phyloP scores from a whole-genome alignment of 345 rosid species.

The Carallia brachiata region DNA sequence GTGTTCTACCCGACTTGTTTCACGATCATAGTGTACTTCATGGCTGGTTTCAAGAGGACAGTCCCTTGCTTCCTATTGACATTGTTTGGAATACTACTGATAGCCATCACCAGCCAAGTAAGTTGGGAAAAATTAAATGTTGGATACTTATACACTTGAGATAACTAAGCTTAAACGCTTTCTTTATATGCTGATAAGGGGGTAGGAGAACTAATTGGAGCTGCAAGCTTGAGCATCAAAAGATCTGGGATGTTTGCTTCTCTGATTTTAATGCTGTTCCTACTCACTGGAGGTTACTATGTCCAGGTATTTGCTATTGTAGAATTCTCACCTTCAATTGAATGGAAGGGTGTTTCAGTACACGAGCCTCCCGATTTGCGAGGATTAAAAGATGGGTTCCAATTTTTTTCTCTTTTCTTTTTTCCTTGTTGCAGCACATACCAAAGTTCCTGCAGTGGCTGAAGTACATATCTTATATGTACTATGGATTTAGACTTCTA shows the following conservation, averaged over 20 bases:
- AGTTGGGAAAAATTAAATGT: constrained; percentile 14
- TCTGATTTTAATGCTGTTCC: constrained; percentile 76
- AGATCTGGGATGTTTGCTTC: constrained; percentile 93
- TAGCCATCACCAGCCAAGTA: constrained; percentile 92
- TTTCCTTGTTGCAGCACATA: constrained; percentile 58
- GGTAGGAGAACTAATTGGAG: constrained; percentile 93
- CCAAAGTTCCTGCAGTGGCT: constrained; percentile 78
- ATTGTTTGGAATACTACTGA: constrained; percentile 56
- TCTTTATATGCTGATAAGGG: constrained; percentile 36
- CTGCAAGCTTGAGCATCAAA: constrained; percentile 81
- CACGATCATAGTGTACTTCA: constrained; percentile 83
- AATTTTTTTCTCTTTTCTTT: too few relatives aligned
- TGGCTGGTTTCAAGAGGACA: constrained; percentile 93
- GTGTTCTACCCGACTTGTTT: constrained; percentile 80
- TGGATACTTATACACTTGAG: not conserved
- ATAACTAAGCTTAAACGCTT: not conserved
- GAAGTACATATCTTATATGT: constrained; percentile 76
- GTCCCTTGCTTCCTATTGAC: constrained; percentile 83
- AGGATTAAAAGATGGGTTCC: too few relatives aligned
- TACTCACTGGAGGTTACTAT: constrained; percentile 96
- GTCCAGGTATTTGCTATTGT: constrained; percentile 56
- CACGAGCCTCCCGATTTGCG: too few relatives aligned
- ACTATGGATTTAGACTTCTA: constrained; percentile 83
- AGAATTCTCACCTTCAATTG: too few relatives aligned
- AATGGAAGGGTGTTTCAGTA: not conserved